phyloP scores from a whole-genome alignment of 371 early-diverging fungal genomes.

The Nematocida homosporus region DNA sequence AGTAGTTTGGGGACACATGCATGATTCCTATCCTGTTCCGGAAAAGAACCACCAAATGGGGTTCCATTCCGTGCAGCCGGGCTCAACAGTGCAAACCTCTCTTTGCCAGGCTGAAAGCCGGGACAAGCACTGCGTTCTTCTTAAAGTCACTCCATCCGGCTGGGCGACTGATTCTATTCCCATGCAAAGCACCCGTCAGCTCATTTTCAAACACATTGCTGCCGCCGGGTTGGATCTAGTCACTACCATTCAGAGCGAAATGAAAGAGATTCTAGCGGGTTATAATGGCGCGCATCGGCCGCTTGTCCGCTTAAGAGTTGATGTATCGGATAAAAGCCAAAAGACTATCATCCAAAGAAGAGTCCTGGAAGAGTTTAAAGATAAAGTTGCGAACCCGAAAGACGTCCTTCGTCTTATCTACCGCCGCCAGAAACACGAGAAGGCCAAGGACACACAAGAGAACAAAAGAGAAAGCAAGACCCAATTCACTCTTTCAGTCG shows the following conservation, averaged over 20 bases:
- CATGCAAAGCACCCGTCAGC: slow-evolving; percentile 78
- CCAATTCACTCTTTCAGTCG: slow-evolving; percentile 11
- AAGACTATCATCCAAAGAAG: slow-evolving; percentile 76
- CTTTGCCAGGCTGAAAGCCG: slow-evolving; percentile 80
- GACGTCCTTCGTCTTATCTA: slow-evolving; percentile 80
- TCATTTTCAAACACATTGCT: slow-evolving; percentile 71
- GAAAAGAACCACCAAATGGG: slow-evolving; percentile 73
- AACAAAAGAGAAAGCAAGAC: neutral
- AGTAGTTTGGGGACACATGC: slow-evolving; percentile 95
- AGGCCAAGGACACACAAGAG: neutral
- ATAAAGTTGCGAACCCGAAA: slow-evolving; percentile 82
- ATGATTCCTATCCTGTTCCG: slow-evolving; percentile 73
- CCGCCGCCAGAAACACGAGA: slow-evolving; percentile 43
- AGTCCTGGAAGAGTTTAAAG: slow-evolving; percentile 76
- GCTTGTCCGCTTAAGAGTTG: slow-evolving; percentile 72
- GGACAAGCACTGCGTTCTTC: slow-evolving; percentile 72
- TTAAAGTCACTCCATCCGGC: slow-evolving; percentile 23
- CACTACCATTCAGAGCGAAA: slow-evolving; percentile 26
- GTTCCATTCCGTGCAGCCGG: slow-evolving; percentile 79
- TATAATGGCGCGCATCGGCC: slow-evolving; percentile 11
- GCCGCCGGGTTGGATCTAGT: slow-evolving; percentile 40
- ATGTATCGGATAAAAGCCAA: slow-evolving; percentile 72
- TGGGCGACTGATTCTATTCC: slow-evolving; percentile 70
- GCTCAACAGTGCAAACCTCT: slow-evolving; percentile 89
- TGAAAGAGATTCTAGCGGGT: slow-evolving; percentile 17